These are phyloP conservation scores for Straminergon stramineum DNA, from an alignment of 225 moss, liverwort and hornwort species.

Conservation along the genomic window DNA sequence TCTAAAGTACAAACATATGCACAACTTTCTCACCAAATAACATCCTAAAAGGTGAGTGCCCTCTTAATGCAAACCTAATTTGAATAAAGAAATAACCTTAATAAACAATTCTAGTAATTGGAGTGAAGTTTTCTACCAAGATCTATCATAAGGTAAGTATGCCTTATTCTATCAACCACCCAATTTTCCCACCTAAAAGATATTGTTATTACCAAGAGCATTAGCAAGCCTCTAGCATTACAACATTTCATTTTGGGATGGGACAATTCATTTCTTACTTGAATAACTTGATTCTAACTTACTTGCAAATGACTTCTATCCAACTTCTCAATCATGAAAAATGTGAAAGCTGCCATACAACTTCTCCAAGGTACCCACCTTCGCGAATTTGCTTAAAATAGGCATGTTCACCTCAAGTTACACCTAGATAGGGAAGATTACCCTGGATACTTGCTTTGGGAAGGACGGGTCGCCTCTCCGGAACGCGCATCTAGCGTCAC, in stretches of 20 bases:
- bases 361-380: fast-evolving
- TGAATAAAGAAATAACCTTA: fast-evolving
- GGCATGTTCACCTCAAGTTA: neutral
- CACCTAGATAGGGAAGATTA: neutral
- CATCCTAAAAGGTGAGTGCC: neutral
- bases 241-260: neutral
- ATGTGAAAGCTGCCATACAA: neutral
- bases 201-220: neutral
- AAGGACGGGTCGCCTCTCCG: neutral
- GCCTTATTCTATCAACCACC: neutral
- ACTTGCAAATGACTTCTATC: neutral
- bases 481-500: neutral
- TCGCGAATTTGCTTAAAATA: neutral
- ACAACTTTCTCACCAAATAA: neutral
- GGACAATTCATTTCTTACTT: neutral
- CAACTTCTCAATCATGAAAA: neutral
- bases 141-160: neutral
- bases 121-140: fast-evolving
- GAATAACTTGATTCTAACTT: neutral
- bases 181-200: too few relatives aligned
- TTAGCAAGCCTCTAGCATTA: neutral
- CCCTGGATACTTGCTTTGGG: neutral
- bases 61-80: neutral
- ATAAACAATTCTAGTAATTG: too few relatives aligned
- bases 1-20: neutral